phyloP scores from a whole-genome alignment of 106 monocot species.

The Vanilla planifolia region DNA sequence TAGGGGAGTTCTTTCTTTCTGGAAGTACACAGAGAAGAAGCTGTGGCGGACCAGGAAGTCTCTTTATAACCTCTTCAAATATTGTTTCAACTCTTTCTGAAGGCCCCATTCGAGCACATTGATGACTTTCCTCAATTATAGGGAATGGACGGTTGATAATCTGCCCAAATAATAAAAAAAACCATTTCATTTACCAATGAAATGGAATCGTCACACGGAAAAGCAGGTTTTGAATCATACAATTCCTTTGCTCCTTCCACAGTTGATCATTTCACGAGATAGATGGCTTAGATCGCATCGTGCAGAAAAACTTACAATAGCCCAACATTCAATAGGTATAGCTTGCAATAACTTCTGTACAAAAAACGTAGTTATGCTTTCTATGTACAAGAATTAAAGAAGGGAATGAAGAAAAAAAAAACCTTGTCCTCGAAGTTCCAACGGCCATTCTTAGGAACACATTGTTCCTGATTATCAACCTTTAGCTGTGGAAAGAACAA shows the following conservation, averaged over 20 bases:
- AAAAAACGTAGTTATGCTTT: not conserved
- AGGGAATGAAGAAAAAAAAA: not conserved
- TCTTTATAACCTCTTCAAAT: slow-evolving; percentile 42
- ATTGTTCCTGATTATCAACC: slow-evolving; percentile 46
- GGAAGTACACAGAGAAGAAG: slow-evolving; percentile 76
- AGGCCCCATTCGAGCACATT: slow-evolving; percentile 41
- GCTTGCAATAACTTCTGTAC: slow-evolving; percentile 45
- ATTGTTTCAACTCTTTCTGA: slow-evolving; percentile 55
- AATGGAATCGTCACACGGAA: too few species aligned
- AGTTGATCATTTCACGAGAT: slow-evolving; percentile 67
- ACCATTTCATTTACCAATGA: not conserved
- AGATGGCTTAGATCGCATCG: slow-evolving; percentile 62
- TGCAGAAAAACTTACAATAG: slow-evolving; percentile 85
- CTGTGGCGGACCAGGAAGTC: slow-evolving; percentile 30
- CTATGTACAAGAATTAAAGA: not conserved
- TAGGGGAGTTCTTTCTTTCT: slow-evolving; percentile 64
- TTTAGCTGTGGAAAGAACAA: slow-evolving; percentile 35
- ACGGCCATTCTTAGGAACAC: slow-evolving; percentile 54
- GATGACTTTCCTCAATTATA: slow-evolving; percentile 60
- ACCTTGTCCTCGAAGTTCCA: slow-evolving; percentile 90
- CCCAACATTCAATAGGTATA: slow-evolving; percentile 41
- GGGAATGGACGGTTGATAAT: slow-evolving; percentile 42
- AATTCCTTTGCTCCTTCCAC: slow-evolving; percentile 66
- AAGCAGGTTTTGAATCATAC: too few species aligned
- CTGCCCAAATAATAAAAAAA: slow-evolving; percentile 22